These are phyloP conservation scores for Solanum hybrid DNA, from an alignment of 305 asterid species.

Conservation along the genomic window DNA sequence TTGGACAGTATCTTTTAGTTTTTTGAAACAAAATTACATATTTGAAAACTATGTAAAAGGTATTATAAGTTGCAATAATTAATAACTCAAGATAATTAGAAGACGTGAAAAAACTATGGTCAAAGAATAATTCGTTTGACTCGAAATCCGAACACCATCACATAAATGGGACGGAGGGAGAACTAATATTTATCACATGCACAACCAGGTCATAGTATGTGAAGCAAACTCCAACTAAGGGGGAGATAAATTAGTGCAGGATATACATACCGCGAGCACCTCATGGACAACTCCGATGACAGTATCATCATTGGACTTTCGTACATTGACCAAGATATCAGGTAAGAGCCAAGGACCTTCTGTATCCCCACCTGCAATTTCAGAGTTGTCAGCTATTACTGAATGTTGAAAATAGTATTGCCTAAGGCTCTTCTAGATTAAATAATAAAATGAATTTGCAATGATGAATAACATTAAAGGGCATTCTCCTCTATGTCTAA, in stretches of 20 bases:
- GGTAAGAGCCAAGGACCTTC: constrained; percentile 92
- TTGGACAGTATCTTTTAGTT: not conserved
- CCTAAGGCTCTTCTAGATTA: not conserved
- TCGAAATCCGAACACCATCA: not conserved
- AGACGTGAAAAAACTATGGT: not conserved
- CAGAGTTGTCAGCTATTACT: not conserved
- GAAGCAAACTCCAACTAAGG: not conserved
- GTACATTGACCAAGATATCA: constrained; percentile 75
- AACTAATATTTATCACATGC: not conserved
- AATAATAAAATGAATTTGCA: not conserved
- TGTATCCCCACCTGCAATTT: constrained; percentile 55
- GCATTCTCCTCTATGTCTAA: not conserved
- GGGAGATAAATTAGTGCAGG: not conserved
- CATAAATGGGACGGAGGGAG: not conserved
- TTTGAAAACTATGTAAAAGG: not conserved
- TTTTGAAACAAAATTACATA: not conserved
- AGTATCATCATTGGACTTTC: constrained; percentile 60
- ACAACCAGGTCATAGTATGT: not conserved
- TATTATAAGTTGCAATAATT: not conserved
- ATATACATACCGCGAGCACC: constrained; percentile 62
- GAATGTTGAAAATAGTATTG: not conserved
- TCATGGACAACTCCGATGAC: constrained; percentile 62
- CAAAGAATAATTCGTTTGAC: not conserved
- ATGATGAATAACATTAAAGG: not conserved
- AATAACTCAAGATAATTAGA: not conserved